Base-by-base conservation (phyloP, 768 basidiomycete genomes). In the Harrya chromipes region DNA sequence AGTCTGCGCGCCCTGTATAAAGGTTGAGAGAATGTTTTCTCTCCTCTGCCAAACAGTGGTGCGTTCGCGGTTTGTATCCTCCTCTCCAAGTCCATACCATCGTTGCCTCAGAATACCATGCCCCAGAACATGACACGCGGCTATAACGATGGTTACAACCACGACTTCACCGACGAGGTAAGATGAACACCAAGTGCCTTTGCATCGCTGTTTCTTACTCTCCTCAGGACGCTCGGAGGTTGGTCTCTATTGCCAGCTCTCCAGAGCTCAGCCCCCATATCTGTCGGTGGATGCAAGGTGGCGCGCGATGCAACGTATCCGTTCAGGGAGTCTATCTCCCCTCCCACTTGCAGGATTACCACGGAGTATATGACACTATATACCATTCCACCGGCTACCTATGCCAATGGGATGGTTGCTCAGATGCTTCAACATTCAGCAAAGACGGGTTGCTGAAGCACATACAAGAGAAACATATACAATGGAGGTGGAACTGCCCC, bases 121-220 rank as follows among this genome's bases (percentile, higher is more conserved):
- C 29, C 63, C 37, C 60, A 50, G 46, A 55, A 52, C 42, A 10
- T 19, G n/a, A 17, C 53, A n/a, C 52, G 42, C 27, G 10, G 5
- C 51, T 41, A 50, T 29, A 36, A 53, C 17, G 65, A 56, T 38
- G 65, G 62, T 23, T 66, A 42, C 48, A 67, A 67, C 34, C 65
- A 62, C 16, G 47, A 65, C 40, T 66, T 66, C 42, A 67, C 65
- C 0, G 64, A 66, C 39, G 62, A 67, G 56, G 64, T 65, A 44
- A 43, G 46, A 19, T 23, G 24, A 40, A 34, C 39, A n/a, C 9
- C 14, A 23, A 14, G 5, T 33, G 1, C 6, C 33, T 33, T 4
- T 10, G 16, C 26, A 6, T 51, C 44, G 3, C 40, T 27, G 13
- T 40, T 41, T 49, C 53, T 57, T 14, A 57, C 41, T 42, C 43